Evolutionary conservation across 805 yeast species (phyloP).

Genomic region (Kluyveromyces aestuarii): DNA sequence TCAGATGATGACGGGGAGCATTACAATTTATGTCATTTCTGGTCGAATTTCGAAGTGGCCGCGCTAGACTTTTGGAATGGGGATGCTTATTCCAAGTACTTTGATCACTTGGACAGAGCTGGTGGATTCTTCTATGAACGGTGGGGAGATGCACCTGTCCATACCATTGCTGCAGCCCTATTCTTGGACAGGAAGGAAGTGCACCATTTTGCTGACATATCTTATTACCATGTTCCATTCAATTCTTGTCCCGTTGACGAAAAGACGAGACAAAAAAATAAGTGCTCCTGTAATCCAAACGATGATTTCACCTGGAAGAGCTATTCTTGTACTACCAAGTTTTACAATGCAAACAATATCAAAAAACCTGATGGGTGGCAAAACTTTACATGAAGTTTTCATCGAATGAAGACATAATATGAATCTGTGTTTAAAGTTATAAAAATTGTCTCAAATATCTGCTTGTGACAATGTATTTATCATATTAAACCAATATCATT

Average conservation of each 20-base stretch:
- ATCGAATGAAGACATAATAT: not conserved
- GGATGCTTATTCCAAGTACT: slow-evolving; percentile 57
- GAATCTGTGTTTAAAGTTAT: too few species aligned
- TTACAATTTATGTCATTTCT: slow-evolving; percentile 81
- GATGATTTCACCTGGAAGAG: slow-evolving; percentile 66
- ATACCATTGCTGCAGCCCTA: slow-evolving; percentile 69
- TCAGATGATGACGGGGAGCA: slow-evolving; percentile 60
- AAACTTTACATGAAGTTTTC: not conserved
- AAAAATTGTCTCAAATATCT: too few species aligned
- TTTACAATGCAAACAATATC: slow-evolving; percentile 41
- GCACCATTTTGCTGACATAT: slow-evolving; percentile 72
- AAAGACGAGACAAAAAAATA: slow-evolving; percentile 43
- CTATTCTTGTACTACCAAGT: slow-evolving; percentile 61
- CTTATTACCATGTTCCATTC: slow-evolving; percentile 71
- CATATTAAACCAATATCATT: slow-evolving; percentile 12
- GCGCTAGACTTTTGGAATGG: slow-evolving; percentile 64
- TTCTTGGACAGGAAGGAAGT: slow-evolving; percentile 55
- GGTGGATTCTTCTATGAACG: slow-evolving; percentile 85
- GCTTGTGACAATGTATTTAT: too few species aligned
- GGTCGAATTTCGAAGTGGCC: slow-evolving; percentile 82
- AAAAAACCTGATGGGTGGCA: slow-evolving; percentile 60
- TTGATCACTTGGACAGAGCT: slow-evolving; percentile 54
- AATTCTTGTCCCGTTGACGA: slow-evolving; percentile 68
- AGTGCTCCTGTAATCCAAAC: slow-evolving; percentile 66
- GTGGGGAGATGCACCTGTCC: slow-evolving; percentile 92